Evolutionary conservation across 805 yeast genomes (phyloP).

Genomic region (Candida xiaguanensis): DNA sequence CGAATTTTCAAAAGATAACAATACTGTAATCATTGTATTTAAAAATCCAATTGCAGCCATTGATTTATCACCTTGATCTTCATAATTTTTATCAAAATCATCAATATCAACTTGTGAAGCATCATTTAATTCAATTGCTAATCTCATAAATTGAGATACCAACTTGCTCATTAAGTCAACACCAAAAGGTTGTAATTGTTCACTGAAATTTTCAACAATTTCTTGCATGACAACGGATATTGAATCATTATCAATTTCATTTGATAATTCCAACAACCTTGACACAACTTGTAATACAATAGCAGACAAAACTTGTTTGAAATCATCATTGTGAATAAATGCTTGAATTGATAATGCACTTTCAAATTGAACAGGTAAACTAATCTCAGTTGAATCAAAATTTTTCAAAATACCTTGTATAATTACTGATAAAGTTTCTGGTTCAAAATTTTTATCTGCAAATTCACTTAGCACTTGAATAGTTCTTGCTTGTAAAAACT

Average conservation of each 20-base stretch:
- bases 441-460: constrained; percentile 53
- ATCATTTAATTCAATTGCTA: constrained; percentile 48
- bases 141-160: constrained; percentile 61
- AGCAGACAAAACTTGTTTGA: constrained; percentile 62
- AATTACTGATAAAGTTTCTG: constrained; percentile 19
- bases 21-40: constrained; percentile 76
- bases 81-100: constrained; percentile 24
- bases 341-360: constrained; percentile 86
- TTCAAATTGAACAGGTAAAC: constrained; percentile 75
- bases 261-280: constrained; percentile 66
- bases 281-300: constrained; percentile 82
- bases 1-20: constrained; percentile 80
- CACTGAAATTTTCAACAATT: constrained; percentile 83
- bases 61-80: constrained; percentile 58
- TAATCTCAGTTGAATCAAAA: constrained; percentile 20
- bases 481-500: constrained; percentile 74
- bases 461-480: constrained; percentile 64
- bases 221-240: constrained; percentile 92
- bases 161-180: constrained; percentile 48
- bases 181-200: constrained; percentile 86
- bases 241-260: constrained; percentile 81
- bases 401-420: constrained; percentile 33
- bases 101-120: constrained; percentile 33
- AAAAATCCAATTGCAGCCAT: constrained; percentile 80
- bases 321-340: constrained; percentile 59